These are phyloP conservation scores for Chlamydomonas schloesseri DNA, from an alignment of 139 green algal genomes.

Conservation along the genomic window DNA sequence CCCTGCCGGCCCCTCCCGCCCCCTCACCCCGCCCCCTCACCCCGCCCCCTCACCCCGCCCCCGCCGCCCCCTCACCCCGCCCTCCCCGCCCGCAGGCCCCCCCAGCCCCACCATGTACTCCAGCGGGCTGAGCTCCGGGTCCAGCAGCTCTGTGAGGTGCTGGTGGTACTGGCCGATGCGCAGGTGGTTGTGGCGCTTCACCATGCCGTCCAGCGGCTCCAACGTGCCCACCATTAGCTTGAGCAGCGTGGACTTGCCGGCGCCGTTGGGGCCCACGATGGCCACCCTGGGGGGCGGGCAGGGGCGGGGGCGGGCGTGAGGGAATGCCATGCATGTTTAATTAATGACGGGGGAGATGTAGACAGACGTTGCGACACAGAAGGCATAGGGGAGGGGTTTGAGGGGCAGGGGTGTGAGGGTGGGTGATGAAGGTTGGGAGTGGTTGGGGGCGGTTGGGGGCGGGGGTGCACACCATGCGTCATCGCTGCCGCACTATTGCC, in stretches of 20 bases:
- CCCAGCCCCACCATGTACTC: constrained; percentile 76
- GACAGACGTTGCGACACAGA: not conserved
- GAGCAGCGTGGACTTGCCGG: constrained; percentile 97
- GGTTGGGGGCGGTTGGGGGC: too few relatives aligned
- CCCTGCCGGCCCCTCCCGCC: too few relatives aligned
- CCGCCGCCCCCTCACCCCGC: too few relatives aligned
- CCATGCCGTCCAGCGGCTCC: constrained; percentile 89
- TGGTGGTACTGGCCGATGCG: constrained; percentile 85
- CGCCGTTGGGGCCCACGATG: constrained; percentile 93
- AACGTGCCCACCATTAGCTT: constrained; percentile 98
- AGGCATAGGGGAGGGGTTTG: not conserved
- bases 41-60: too few relatives aligned
- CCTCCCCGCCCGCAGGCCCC: not conserved
- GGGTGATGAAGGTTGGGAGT: not conserved
- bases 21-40: too few relatives aligned
- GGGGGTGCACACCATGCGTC: too few relatives aligned
- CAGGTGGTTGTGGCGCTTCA: constrained; percentile 96
- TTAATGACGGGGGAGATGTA: too few relatives aligned
- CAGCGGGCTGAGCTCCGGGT: constrained; percentile 78
- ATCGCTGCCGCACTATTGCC: too few relatives aligned
- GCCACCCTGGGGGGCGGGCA: constrained; percentile 80
- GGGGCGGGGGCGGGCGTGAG: not conserved
- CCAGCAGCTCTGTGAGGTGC: constrained; percentile 88
- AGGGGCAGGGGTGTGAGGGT: too few relatives aligned
- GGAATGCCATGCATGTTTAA: too few relatives aligned